phyloP scores from a whole-genome alignment of 78 protist genomes.

The Dictyostelium capitatum region DNA sequence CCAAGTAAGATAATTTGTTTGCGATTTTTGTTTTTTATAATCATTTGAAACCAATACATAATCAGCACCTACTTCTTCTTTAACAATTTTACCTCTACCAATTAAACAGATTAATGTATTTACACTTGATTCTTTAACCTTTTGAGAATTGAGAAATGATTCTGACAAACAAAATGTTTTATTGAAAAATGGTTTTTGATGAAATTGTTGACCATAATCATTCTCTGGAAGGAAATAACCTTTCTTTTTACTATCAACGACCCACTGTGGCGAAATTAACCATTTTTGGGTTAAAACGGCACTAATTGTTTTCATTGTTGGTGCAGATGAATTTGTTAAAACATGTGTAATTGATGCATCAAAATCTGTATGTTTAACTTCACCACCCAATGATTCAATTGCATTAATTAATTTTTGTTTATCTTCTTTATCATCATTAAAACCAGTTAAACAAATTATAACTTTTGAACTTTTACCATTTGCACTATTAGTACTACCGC shows the following conservation, averaged over 20 bases:
- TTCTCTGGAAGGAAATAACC: slow-evolving; percentile 8
- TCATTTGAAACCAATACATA: slow-evolving; percentile 43
- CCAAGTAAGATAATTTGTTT: slow-evolving; percentile 21
- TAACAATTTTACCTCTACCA: slow-evolving; percentile 38
- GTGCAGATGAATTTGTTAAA: not conserved
- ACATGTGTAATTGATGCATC: slow-evolving; percentile 58
- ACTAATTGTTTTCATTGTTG: slow-evolving; percentile 51
- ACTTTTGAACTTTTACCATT: not conserved
- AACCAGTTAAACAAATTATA: slow-evolving; percentile 25
- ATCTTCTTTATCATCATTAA: slow-evolving; percentile 26
- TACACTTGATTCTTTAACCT: not conserved
- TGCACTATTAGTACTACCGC: not conserved
- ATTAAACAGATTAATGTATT: not conserved
- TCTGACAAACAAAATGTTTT: slow-evolving; percentile 10
- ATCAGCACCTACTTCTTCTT: slow-evolving; percentile 22
- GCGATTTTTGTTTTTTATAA: not conserved
- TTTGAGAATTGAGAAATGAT: not conserved
- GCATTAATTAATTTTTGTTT: not conserved
- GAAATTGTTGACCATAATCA: slow-evolving; percentile 5
- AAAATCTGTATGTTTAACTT: slow-evolving; percentile 8
- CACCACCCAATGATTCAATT: slow-evolving; percentile 19
- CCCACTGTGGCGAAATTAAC: slow-evolving; percentile 49
- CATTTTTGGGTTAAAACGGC: slow-evolving; percentile 40
- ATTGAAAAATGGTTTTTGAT: not conserved
- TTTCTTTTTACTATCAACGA: not conserved